These are phyloP conservation scores for Auriscalpium vulgare DNA, from an alignment of 768 basidiomycete species.

Conservation along the genomic window DNA sequence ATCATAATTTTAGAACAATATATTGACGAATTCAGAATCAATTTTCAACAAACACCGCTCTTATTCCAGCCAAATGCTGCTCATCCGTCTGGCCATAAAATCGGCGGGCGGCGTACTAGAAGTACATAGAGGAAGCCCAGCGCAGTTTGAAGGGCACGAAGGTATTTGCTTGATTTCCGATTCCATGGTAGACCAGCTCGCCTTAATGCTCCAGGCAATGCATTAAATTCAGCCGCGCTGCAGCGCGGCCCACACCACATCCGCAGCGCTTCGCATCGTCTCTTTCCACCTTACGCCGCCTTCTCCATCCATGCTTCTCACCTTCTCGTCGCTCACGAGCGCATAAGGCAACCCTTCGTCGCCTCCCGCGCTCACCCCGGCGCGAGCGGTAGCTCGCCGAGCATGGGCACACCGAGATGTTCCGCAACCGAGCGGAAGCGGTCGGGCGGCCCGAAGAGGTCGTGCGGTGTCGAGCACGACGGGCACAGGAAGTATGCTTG, in stretches of 20 bases:
- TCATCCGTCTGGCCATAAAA: no score
- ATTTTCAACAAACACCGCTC: no score
- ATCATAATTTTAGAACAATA: no score
- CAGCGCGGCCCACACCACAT: conserved; percentile 22
- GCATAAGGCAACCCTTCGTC: conserved; percentile 60
- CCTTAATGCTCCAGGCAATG: no score
- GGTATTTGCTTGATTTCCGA: no score
- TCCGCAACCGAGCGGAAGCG: conserved; percentile 52
- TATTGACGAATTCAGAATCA: no score
- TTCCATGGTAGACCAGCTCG: no score
- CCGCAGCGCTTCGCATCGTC: conserved; percentile 23
- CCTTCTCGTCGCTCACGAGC: conserved; percentile 15
- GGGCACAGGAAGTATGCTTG: conserved; percentile 80
- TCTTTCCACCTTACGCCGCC: conserved; percentile 15
- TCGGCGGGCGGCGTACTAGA: no score
- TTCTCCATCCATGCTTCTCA: conserved; percentile 2
- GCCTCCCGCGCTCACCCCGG: conserved; percentile 62
- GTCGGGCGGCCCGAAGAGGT: conserved; percentile 64
- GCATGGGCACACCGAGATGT: conserved; percentile 50
- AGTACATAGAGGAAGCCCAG: no score
- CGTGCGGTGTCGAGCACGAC: conserved; percentile 53
- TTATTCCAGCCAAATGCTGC: no score
- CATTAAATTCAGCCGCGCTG: background rate
- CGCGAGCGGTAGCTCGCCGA: conserved; percentile 80
- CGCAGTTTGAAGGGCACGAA: no score